Base-by-base conservation (phyloP, 2,329 filamentous ascomycete species). In the Lachnellula suecica region DNA sequence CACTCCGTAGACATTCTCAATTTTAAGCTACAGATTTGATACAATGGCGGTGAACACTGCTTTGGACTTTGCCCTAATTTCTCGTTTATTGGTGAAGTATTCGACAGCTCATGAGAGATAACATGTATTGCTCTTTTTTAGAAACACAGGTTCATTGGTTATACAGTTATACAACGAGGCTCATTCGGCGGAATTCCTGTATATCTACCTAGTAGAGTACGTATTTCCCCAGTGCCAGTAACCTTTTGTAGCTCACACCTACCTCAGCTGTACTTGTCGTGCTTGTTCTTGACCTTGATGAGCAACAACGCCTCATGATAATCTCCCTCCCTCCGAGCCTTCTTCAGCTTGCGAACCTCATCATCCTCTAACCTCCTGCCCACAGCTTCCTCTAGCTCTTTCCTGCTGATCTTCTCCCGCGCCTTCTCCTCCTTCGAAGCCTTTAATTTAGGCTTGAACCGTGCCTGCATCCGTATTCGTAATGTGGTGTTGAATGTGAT, bases 381-480 rank as follows among this genome's bases (percentile, higher is more conserved):
- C 0, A 87, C 90, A 3, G 88, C 85, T 42, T 84, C 85, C 72
- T 97, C 92, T 43, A 97, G 74, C 72, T 97, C 91, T 64, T 87
- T 87, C 56, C 89, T 80, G 65, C 86, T 93, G 52, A 99, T 89
- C 75, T 93, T 96, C 63, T 93, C 86, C 61, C 81, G 79, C 0
- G 89, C 88, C 74, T 88, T 94, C 59, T 90, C 88, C 67, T 92
- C 91, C 72, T 92, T 95, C 1, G 79, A 82, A 9, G 87, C 87
- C 71, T 87, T 89, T 42, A 94, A 71, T 57, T 82, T 81, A 8
- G 93, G 92, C 76, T 97, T 97, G 75, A 96, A 97, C 46, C 89
- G 80, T 20, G 93, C 91, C 74, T 97, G 93, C 92, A 97, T 97
- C 49, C 92, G 87, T 63, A 97, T 82, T 45, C 90, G 81, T 54